Percentiles rank a stretch among this genome's conserved stretches.
phyloP scores from a whole-genome alignment of 352 stramenopile genomes.

The Phytophthora cactorum region DNA sequence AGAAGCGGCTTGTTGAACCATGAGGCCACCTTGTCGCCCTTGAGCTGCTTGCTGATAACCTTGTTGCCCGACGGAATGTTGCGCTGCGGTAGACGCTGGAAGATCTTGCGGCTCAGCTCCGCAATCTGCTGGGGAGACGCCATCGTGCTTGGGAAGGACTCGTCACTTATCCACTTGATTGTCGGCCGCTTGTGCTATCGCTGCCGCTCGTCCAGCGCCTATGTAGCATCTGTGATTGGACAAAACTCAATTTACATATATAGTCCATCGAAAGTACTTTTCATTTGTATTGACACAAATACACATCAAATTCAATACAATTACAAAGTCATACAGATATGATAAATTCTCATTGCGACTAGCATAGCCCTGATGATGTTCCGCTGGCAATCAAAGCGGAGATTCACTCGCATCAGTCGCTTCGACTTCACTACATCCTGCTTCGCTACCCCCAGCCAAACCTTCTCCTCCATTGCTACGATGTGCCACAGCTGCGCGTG shows the following conservation, averaged over 20 bases:
- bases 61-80: constrained; percentile 86
- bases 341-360: constrained; percentile 12
- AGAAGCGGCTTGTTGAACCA: constrained; percentile 89
- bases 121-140: constrained; percentile 69
- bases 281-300: constrained; percentile 1
- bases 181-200: constrained; percentile 14
- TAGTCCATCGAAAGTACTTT: background rate
- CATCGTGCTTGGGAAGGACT: constrained; percentile 30
- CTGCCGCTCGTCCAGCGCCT: constrained; percentile 32
- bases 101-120: constrained; percentile 88
- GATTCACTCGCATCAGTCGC: constrained; percentile 11
- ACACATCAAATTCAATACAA: constrained; percentile 3
- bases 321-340: background rate
- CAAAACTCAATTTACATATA: constrained; percentile 15
- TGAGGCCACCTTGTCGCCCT: constrained; percentile 84
- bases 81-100: constrained; percentile 87
- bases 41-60: constrained; percentile 90
- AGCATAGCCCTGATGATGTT: constrained; percentile 28
- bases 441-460: background rate
- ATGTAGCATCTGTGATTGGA: constrained; percentile 8
- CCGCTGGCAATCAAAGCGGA: constrained; percentile 16
- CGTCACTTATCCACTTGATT: constrained; percentile 5
- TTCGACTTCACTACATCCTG: background rate
- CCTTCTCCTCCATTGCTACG: constrained; percentile 4
- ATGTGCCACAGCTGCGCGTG: constrained; percentile 87